These are phyloP conservation scores for Bruguiera gymnorhiza DNA, from an alignment of 345 rosid species.

Conservation along the genomic window DNA sequence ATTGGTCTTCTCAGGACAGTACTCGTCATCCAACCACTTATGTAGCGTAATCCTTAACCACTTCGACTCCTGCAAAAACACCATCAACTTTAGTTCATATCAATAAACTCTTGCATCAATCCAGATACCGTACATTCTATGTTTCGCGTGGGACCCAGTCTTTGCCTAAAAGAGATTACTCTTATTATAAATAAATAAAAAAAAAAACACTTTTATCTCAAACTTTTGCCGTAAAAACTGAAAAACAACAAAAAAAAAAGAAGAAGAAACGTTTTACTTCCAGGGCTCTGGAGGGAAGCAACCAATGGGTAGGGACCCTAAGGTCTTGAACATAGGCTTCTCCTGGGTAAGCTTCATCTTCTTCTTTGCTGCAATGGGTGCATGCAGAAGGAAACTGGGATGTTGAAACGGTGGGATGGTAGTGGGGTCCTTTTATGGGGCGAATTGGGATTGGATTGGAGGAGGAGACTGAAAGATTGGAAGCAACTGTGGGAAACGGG, in stretches of 20 bases:
- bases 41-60: conserved; percentile 83
- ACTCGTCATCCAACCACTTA: conserved; percentile 93
- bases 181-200: no score
- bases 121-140: no score
- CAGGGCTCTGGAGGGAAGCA: conserved; percentile 57
- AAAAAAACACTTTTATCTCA: no score
- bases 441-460: background rate
- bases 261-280: conserved; percentile 38
- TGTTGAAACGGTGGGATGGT: conserved; percentile 1
- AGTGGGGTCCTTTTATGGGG: background rate
- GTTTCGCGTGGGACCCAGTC: no score
- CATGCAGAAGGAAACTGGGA: conserved; percentile 24
- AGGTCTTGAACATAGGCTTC: conserved; percentile 48
- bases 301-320: conserved; percentile 64
- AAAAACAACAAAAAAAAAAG: background rate
- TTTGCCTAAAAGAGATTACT: no score
- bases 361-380: conserved; percentile 18
- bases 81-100: no score
- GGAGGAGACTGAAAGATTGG: background rate
- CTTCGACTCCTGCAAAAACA: conserved; percentile 57
- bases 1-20: conserved; percentile 92
- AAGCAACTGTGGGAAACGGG: background rate
- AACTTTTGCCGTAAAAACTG: no score
- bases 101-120: no score
- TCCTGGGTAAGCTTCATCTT: conserved; percentile 21